A percentile compares a stretch with the other conserved stretches of the same genome.
Conservation (phyloP, 371 early-diverging fungal species). For the Rhizopus delemar region DNA sequence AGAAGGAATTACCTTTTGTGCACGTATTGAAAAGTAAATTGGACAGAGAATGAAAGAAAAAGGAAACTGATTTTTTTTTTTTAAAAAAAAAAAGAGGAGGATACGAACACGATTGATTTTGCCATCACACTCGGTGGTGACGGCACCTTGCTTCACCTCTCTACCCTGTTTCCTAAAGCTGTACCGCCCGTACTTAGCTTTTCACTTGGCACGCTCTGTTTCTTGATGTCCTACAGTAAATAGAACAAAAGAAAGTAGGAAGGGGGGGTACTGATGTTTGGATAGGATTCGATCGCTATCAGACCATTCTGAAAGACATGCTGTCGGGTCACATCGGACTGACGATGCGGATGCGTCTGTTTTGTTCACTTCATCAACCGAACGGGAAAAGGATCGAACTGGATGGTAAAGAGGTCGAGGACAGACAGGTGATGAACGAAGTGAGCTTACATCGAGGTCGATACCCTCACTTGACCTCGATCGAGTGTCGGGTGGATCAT, state of each 20-base stretch:
- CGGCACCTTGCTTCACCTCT: conserved; percentile 91
- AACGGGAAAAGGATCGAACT: conserved; percentile 53
- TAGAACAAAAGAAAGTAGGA: not conserved
- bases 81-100: conserved; percentile 40
- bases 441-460: conserved; percentile 86
- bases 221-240: conserved; percentile 82
- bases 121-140: conserved; percentile 95
- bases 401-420: conserved; percentile 48
- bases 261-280: not conserved
- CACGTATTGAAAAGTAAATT: conserved; percentile 49
- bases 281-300: conserved; percentile 65
- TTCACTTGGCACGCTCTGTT: conserved; percentile 91
- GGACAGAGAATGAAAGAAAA: not conserved
- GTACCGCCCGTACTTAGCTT: conserved; percentile 92
- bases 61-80: not conserved
- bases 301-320: conserved; percentile 59
- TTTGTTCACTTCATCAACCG: conserved; percentile 62
- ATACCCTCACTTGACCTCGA: conserved; percentile 77
- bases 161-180: conserved; percentile 76
- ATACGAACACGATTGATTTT: conserved; percentile 72
- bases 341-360: conserved; percentile 75
- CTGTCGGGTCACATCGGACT: conserved; percentile 61
- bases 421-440: conserved; percentile 84
- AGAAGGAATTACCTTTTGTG: conserved; percentile 56
- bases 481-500: conserved; percentile 79